Evolutionary conservation across 2,329 filamentous ascomycete species (phyloP).

Genomic region (Neodidymelliopsis sp.): DNA sequence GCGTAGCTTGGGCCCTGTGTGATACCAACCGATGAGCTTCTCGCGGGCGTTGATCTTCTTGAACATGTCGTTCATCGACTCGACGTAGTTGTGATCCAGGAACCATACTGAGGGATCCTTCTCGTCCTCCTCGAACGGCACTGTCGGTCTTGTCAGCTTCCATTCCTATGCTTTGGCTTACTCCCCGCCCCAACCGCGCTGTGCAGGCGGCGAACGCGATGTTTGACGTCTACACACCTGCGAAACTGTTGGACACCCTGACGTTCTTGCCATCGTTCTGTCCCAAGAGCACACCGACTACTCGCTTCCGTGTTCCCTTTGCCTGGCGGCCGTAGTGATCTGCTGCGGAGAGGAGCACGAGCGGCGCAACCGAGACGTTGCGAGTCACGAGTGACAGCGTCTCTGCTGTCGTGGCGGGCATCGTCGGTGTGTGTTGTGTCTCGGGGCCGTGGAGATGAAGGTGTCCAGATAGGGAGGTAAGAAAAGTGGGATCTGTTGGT

Average conservation of each 20-base stretch:
- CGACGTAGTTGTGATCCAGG: constrained; percentile 98
- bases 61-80: constrained; percentile 99
- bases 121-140: constrained; percentile 98
- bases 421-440: constrained; percentile 51
- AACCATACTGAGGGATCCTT: constrained; percentile 99
- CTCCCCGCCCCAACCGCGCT: constrained; percentile 9
- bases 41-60: constrained; percentile 99
- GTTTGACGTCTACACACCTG: constrained; percentile 66
- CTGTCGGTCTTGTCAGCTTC: constrained; percentile 58
- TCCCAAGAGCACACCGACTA: constrained; percentile 92
- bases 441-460: constrained; percentile 6
- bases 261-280: constrained; percentile 97
- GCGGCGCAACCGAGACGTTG: constrained; percentile 94
- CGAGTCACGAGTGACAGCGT: constrained; percentile 92
- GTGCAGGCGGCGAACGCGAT: constrained; percentile 24
- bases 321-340: constrained; percentile 97
- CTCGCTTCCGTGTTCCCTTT: constrained; percentile 86
- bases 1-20: constrained; percentile 95
- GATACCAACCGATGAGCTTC: constrained; percentile 99
- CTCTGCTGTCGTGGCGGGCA: constrained; percentile 97
- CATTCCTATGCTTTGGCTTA: not conserved
- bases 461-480: constrained; percentile 4
- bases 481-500: constrained; percentile 21
- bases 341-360: constrained; percentile 96
- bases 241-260: constrained; percentile 98